A percentile compares a stretch with the other conserved stretches of the same genome.
Evolutionary conservation across 495 filamentous ascomycete genomes (phyloP).

Genomic region (Astrothelium subdiscretum): DNA sequence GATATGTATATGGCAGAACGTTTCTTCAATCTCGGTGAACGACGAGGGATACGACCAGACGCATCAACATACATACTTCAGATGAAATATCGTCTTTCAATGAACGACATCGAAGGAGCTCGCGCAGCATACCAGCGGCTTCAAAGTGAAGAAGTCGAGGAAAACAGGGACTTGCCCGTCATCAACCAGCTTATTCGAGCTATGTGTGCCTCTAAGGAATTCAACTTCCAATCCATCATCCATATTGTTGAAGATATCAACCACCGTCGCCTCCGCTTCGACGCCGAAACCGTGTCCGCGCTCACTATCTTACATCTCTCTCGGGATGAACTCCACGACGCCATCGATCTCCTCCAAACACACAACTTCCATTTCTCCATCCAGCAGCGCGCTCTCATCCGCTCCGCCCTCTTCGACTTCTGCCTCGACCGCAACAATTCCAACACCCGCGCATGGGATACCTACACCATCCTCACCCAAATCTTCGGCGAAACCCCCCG

Average conservation of each 20-base stretch:
- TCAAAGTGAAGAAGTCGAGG: conserved; percentile 37
- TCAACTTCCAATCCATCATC: conserved; percentile 54
- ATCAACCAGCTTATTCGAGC: conserved; percentile 68
- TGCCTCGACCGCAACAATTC: conserved; percentile 49
- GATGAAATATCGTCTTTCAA: conserved; percentile 60
- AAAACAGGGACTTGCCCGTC: conserved; percentile 47
- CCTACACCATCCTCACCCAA: conserved; percentile 62
- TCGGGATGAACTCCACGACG: conserved; percentile 59
- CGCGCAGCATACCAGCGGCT: conserved; percentile 50
- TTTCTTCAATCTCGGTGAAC: conserved; percentile 52
- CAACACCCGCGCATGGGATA: conserved; percentile 61
- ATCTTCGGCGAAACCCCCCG: conserved; percentile 66
- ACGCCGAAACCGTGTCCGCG: conserved; percentile 57
- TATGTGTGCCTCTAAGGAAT: conserved; percentile 46
- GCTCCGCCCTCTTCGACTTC: conserved; percentile 52
- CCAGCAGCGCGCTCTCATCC: conserved; percentile 51
- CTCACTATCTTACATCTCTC: conserved; percentile 60
- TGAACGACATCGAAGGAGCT: conserved; percentile 56
- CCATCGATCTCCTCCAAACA: conserved; percentile 64
- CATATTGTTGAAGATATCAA: conserved; percentile 65
- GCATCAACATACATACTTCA: conserved; percentile 58
- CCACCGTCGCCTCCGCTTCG: conserved; percentile 54
- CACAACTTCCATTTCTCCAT: conserved; percentile 51
- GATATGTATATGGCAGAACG: conserved; percentile 62
- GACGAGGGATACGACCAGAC: conserved; percentile 52